Evolutionary conservation across 495 filamentous ascomycete species (phyloP).

Genomic region (Trichoderma virens): DNA sequence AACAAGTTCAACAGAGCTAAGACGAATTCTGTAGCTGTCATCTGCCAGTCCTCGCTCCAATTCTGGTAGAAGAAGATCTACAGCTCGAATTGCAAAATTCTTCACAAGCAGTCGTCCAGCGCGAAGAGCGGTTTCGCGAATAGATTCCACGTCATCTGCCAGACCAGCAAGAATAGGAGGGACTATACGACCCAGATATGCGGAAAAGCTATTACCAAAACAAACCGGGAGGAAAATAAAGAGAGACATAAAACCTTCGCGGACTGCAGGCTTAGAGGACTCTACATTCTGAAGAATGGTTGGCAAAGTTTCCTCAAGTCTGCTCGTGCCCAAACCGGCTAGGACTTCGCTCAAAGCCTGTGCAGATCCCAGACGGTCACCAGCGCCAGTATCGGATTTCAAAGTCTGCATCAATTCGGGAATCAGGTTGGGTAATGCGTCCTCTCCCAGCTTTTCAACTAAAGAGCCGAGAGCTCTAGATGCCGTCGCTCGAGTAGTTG

Average conservation of each 20-base stretch:
- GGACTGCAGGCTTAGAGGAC: conserved; percentile 80
- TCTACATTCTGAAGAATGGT: conserved; percentile 95
- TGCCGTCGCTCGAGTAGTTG: conserved; percentile 91
- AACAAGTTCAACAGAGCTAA: conserved; percentile 95
- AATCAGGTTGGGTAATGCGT: conserved; percentile 93
- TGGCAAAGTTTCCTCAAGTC: conserved; percentile 90
- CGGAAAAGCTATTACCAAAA: conserved; percentile 96
- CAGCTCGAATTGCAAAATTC: conserved; percentile 91
- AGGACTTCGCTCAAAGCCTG: conserved; percentile 96
- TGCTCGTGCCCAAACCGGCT: conserved; percentile 82
- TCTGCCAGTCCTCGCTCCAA: conserved; percentile 92
- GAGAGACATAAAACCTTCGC: conserved; percentile 98
- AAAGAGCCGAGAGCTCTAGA: conserved; percentile 93
- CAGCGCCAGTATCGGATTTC: conserved; percentile 93
- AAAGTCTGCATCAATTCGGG: conserved; percentile 94
- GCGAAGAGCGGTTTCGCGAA: conserved; percentile 85
- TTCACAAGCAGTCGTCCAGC: conserved; percentile 93
- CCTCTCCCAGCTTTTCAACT: conserved; percentile 95
- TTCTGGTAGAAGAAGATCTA: conserved; percentile 89
- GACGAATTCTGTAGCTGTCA: conserved; percentile 89
- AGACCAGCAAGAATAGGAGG: conserved; percentile 91
- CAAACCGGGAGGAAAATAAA: conserved; percentile 99
- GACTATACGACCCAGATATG: conserved; percentile 92
- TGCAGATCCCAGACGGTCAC: conserved; percentile 89
- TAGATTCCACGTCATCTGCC: conserved; percentile 91